phyloP scores from a whole-genome alignment of 805 yeast species.

The Jamesozyma rosinii region DNA sequence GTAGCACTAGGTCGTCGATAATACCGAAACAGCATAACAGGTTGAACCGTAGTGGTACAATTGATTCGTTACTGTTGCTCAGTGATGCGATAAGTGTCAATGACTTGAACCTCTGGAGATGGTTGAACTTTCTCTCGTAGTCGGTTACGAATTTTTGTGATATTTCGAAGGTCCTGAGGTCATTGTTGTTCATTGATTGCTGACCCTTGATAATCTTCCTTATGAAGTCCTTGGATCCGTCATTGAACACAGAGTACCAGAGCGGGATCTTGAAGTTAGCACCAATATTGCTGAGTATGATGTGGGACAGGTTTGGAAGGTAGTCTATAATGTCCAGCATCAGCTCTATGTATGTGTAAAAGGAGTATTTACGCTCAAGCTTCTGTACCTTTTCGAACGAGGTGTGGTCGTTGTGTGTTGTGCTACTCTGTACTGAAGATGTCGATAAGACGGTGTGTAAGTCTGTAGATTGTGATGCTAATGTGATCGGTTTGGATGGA shows the following conservation, averaged over 20 bases:
- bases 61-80: slow-evolving; percentile 10
- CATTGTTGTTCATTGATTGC: slow-evolving; percentile 26
- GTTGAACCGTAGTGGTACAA: slow-evolving; percentile 32
- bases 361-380: slow-evolving; percentile 16
- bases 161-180: slow-evolving; percentile 25
- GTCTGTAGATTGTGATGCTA: background rate
- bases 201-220: slow-evolving; percentile 28
- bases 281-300: slow-evolving; percentile 39
- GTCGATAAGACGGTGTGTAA: background rate
- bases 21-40: slow-evolving; percentile 39
- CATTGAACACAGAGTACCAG: slow-evolving; percentile 30
- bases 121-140: slow-evolving; percentile 22
- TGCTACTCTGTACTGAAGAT: background rate
- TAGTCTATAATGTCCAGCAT: slow-evolving; percentile 37
- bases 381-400: slow-evolving; percentile 9
- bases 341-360: slow-evolving; percentile 30
- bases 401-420: background rate
- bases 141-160: slow-evolving; percentile 21
- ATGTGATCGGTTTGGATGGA: background rate
- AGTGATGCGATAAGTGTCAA: slow-evolving; percentile 18
- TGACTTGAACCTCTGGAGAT: slow-evolving; percentile 23
- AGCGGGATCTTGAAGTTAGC: slow-evolving; percentile 48
- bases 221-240: slow-evolving; percentile 28
- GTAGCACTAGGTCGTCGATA: slow-evolving; percentile 36
- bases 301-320: slow-evolving; percentile 37